phyloP scores from a whole-genome alignment of 352 stramenopile genomes.

The Phytophthora tubulina region DNA sequence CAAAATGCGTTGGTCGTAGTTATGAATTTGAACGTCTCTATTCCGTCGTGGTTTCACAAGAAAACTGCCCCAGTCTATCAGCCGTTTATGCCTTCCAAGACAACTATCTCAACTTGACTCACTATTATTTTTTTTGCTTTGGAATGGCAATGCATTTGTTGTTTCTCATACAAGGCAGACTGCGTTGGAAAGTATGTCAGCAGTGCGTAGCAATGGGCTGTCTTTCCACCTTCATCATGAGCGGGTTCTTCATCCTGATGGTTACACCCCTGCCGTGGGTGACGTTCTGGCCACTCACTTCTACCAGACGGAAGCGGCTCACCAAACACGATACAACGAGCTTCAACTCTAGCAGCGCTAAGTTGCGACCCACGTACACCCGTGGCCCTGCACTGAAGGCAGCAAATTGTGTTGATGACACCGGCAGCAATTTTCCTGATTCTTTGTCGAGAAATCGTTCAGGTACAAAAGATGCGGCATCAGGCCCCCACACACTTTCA shows the following conservation, averaged over 20 bases:
- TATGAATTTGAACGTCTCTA: too few species aligned
- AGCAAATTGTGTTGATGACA: background rate
- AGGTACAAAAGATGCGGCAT: slow-evolving; percentile 9
- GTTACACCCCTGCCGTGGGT: slow-evolving; percentile 46
- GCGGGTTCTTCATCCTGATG: slow-evolving; percentile 43
- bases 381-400: slow-evolving; percentile 8
- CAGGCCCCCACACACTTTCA: background rate
- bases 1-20: too few species aligned
- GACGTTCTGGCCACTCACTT: slow-evolving; percentile 33
- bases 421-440: slow-evolving; percentile 16
- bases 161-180: too few species aligned
- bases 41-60: too few species aligned
- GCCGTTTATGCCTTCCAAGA: too few species aligned
- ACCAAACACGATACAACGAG: slow-evolving; percentile 52
- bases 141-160: too few species aligned
- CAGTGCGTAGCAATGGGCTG: too few species aligned
- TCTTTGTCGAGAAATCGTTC: slow-evolving; percentile 41
- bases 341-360: slow-evolving; percentile 79
- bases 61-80: too few species aligned
- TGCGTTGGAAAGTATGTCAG: too few species aligned
- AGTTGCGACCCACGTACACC: slow-evolving; percentile 25
- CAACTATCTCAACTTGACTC: too few species aligned
- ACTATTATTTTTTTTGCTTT: too few species aligned
- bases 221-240: slow-evolving; percentile 18
- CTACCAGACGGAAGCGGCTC: slow-evolving; percentile 51